Evolutionary conservation across 1,139 yeast species (phyloP).

Genomic region (Saccharomyces pastorianus): DNA sequence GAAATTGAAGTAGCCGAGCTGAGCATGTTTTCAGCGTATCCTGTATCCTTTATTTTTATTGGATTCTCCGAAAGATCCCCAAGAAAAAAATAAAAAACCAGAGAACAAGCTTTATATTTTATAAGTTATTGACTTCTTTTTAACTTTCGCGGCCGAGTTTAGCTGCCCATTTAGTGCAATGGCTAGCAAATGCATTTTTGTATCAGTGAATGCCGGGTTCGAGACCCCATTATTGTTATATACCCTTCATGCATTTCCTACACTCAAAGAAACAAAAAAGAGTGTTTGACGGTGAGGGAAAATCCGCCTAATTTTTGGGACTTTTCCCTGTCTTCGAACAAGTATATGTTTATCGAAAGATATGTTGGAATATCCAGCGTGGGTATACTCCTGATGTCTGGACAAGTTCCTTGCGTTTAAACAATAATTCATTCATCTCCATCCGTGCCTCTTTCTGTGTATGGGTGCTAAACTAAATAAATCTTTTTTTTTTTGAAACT

Average conservation of each 20-base stretch:
- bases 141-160: not conserved
- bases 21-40: not conserved
- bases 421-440: not conserved
- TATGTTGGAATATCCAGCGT: not conserved
- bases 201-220: slow-evolving; percentile 35
- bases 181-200: slow-evolving; percentile 28
- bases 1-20: not conserved
- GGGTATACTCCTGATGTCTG: not conserved
- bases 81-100: not conserved
- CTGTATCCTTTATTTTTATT: not conserved
- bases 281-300: not conserved
- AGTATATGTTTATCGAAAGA: not conserved
- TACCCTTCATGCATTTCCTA: not conserved
- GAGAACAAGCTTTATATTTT: not conserved
- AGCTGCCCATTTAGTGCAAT: slow-evolving; percentile 35
- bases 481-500: not conserved
- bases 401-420: not conserved
- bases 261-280: not conserved
- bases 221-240: slow-evolving; percentile 26
- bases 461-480: not conserved
- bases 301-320: not conserved
- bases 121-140: not conserved
- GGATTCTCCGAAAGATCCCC: not conserved
- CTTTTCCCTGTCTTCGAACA: not conserved
- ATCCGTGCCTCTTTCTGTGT: not conserved